Percentiles rank a stretch among this genome's conserved stretches.
phyloP scores from a whole-genome alignment of 768 basidiomycete species.

The Amanita polypyramis region DNA sequence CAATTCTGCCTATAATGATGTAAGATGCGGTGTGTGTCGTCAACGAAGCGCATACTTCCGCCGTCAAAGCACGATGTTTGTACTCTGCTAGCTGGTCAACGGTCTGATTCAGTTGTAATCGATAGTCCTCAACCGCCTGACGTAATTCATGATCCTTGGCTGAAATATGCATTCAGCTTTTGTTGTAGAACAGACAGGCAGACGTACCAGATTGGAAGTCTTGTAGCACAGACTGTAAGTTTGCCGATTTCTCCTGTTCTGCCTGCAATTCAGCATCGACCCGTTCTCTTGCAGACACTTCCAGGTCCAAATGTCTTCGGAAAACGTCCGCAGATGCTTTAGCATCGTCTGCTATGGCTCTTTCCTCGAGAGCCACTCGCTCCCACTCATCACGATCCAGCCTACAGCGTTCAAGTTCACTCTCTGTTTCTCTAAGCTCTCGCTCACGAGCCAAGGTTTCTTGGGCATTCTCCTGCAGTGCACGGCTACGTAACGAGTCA shows the following conservation, averaged over 20 bases:
- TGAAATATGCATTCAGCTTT: conserved; percentile 19
- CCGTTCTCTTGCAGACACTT: conserved; percentile 47
- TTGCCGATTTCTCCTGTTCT: conserved; percentile 66
- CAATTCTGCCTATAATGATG: conserved; percentile 48
- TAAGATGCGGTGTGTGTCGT: conserved; percentile 1
- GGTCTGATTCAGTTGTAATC: conserved; percentile 56
- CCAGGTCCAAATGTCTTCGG: conserved; percentile 57
- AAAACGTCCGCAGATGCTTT: conserved; percentile 44
- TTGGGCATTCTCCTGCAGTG: conserved; percentile 56
- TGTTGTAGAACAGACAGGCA: background rate
- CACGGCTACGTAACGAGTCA: conserved; percentile 51
- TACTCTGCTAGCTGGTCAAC: conserved; percentile 82
- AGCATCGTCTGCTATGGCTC: conserved; percentile 61
- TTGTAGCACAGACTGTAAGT: conserved; percentile 86
- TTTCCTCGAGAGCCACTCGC: conserved; percentile 44
- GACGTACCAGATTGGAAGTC: conserved; percentile 78
- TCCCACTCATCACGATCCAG: conserved; percentile 67
- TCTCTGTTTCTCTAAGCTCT: conserved; percentile 70
- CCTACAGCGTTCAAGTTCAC: conserved; percentile 80
- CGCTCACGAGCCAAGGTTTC: conserved; percentile 65
- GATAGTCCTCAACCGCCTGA: conserved; percentile 75
- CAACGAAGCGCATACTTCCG: conserved; percentile 51
- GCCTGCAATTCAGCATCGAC: conserved; percentile 47
- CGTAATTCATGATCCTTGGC: conserved; percentile 88
- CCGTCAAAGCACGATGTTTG: conserved; percentile 78